Conservation (phyloP, 2,329 filamentous ascomycete genomes). For the Ramichloridium luteum region DNA sequence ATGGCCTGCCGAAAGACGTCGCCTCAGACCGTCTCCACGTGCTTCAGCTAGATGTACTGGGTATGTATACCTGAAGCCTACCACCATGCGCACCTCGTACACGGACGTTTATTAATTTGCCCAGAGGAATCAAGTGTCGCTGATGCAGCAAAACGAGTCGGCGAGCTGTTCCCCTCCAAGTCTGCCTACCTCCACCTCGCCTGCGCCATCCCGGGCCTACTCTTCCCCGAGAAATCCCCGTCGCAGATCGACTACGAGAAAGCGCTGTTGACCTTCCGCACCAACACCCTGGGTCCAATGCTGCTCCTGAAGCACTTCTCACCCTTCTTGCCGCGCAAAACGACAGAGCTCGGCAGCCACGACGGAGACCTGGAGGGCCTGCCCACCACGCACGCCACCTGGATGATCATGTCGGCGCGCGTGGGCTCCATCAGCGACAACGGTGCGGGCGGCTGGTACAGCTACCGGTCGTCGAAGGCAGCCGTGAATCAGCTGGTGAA, state of each 20-base stretch:
- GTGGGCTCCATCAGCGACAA: conserved; percentile 68
- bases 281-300: conserved; percentile 64
- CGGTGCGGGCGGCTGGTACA: conserved; percentile 65
- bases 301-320: conserved; percentile 66
- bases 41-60: conserved; percentile 44
- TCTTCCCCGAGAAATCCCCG: conserved; percentile 61
- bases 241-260: conserved; percentile 48
- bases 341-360: conserved; percentile 27
- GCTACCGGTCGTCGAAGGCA: conserved; percentile 64
- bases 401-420: conserved; percentile 65
- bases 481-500: conserved; percentile 60
- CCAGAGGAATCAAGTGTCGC: conserved; percentile 52
- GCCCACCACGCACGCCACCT: conserved; percentile 44
- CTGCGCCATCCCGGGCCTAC: conserved; percentile 57
- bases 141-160: conserved; percentile 37
- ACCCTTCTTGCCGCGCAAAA: conserved; percentile 52
- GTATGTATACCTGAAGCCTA: conserved; percentile 27
- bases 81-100: no score
- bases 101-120: no score
- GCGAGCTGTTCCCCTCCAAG: conserved; percentile 23
- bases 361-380: conserved; percentile 15
- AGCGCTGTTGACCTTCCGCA: conserved; percentile 56
- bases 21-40: conserved; percentile 39
- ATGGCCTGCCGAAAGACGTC: conserved; percentile 33
- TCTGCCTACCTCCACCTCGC: conserved; percentile 54